Evolutionary conservation across 108 stramenopile genomes (phyloP).

Genomic region (Skeletonema marinoi): DNA sequence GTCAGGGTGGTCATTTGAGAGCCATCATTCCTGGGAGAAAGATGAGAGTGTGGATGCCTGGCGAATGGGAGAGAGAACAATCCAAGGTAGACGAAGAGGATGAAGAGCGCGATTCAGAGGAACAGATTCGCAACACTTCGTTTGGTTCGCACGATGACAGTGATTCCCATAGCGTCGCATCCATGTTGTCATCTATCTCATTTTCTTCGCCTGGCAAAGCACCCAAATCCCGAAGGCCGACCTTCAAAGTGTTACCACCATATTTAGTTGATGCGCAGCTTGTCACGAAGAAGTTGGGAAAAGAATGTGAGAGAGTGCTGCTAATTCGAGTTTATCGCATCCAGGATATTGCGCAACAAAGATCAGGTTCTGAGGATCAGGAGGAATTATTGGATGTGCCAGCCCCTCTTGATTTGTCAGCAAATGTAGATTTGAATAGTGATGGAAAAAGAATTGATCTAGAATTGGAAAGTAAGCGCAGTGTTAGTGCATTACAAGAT

Average conservation of each 20-base stretch:
- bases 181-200: conserved; percentile 28
- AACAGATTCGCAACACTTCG: not conserved
- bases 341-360: conserved; percentile 37
- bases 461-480: conserved; percentile 35
- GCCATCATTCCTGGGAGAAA: conserved; percentile 32
- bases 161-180: conserved; percentile 36
- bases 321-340: conserved; percentile 71
- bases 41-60: conserved; percentile 32
- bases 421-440: not conserved
- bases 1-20: conserved; percentile 44
- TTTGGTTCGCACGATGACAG: conserved; percentile 1
- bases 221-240: conserved; percentile 26
- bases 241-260: conserved; percentile 41
- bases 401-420: conserved; percentile 13
- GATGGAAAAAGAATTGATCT: conserved; percentile 34
- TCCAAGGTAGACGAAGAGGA: not conserved
- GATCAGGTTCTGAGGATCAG: conserved; percentile 19
- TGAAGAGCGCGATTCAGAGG: not conserved
- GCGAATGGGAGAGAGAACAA: conserved; percentile 29
- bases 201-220: conserved; percentile 15
- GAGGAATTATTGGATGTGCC: conserved; percentile 55
- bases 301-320: conserved; percentile 61
- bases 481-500: conserved; percentile 48
- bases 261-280: conserved; percentile 80
- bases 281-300: conserved; percentile 67